phyloP scores from a whole-genome alignment of 2,329 filamentous ascomycete genomes.

The Xylariales sp. region DNA sequence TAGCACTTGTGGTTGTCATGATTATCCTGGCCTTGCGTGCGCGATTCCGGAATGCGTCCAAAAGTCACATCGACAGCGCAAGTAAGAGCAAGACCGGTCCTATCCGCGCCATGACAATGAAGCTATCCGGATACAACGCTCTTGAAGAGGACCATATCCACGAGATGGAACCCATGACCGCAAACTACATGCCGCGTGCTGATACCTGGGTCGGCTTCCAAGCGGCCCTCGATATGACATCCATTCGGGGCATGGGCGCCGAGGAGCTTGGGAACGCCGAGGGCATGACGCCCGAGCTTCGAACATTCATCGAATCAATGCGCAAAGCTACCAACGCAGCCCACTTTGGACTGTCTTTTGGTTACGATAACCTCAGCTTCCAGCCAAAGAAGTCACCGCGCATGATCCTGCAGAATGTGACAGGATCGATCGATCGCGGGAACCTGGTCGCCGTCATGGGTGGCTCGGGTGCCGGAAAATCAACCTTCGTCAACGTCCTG shows the following conservation, averaged over 20 bases:
- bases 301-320: slow-evolving; percentile 48
- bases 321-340: slow-evolving; percentile 44
- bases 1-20: slow-evolving; percentile 31
- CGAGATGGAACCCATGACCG: slow-evolving; percentile 29
- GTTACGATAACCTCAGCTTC: slow-evolving; percentile 45
- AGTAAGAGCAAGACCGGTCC: slow-evolving; percentile 17
- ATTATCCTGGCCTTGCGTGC: slow-evolving; percentile 29
- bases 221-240: slow-evolving; percentile 27
- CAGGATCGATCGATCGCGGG: slow-evolving; percentile 48
- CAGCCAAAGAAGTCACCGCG: slow-evolving; percentile 38
- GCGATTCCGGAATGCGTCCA: slow-evolving; percentile 26
- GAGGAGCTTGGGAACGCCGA: slow-evolving; percentile 20
- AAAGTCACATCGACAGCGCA: slow-evolving; percentile 13
- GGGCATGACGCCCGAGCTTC: slow-evolving; percentile 33
- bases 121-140: slow-evolving; percentile 28
- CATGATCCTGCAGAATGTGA: slow-evolving; percentile 48
- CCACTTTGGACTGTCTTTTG: slow-evolving; percentile 49
- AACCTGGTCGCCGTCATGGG: slow-evolving; percentile 57
- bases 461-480: slow-evolving; percentile 55
- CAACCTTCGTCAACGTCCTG: slow-evolving; percentile 56
- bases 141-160: slow-evolving; percentile 27
- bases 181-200: slow-evolving; percentile 22
- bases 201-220: slow-evolving; percentile 30
- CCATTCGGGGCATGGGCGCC: slow-evolving; percentile 18
- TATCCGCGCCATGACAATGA: slow-evolving; percentile 23